Conservation (phyloP, 192 early-diverging fungal species). For the Coemansia asiatica region DNA sequence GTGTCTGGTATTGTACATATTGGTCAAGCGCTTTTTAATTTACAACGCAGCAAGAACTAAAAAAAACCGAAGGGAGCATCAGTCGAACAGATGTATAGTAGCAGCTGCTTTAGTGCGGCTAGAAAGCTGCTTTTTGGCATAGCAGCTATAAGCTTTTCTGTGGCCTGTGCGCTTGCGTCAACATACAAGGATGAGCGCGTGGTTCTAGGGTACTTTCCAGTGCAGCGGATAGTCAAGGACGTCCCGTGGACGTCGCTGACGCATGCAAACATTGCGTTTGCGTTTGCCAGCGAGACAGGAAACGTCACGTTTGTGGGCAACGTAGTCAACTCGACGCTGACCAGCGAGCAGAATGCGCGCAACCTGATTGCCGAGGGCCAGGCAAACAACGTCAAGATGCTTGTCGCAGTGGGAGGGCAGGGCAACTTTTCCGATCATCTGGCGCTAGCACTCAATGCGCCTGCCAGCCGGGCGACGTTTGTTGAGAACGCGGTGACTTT, state of each 20-base stretch:
- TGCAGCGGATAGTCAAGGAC: conserved; percentile 39
- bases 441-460: conserved; percentile 61
- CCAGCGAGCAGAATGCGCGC: conserved; percentile 41
- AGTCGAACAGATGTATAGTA: not conserved
- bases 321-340: conserved; percentile 56
- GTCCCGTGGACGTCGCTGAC: conserved; percentile 60
- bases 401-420: conserved; percentile 74
- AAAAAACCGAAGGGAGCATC: not conserved
- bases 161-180: conserved; percentile 6
- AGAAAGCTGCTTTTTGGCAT: conserved; percentile 8
- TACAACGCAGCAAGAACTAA: not conserved
- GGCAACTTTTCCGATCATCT: conserved; percentile 61
- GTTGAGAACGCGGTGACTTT: conserved; percentile 58
- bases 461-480: conserved; percentile 55
- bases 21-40: not conserved
- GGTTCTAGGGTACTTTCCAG: conserved; percentile 53
- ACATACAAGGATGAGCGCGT: conserved; percentile 42
- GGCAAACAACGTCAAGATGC: conserved; percentile 57
- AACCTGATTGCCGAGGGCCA: conserved; percentile 40
- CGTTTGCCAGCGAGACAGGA: conserved; percentile 40
- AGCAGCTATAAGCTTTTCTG: not conserved
- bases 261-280: conserved; percentile 69
- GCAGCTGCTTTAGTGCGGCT: not conserved
- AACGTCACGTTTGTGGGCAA: conserved; percentile 42
- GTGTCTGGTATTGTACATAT: not conserved